Evolutionary conservation across 768 basidiomycete species (phyloP).

Genomic region (Pilatotrama ljubarskyi): DNA sequence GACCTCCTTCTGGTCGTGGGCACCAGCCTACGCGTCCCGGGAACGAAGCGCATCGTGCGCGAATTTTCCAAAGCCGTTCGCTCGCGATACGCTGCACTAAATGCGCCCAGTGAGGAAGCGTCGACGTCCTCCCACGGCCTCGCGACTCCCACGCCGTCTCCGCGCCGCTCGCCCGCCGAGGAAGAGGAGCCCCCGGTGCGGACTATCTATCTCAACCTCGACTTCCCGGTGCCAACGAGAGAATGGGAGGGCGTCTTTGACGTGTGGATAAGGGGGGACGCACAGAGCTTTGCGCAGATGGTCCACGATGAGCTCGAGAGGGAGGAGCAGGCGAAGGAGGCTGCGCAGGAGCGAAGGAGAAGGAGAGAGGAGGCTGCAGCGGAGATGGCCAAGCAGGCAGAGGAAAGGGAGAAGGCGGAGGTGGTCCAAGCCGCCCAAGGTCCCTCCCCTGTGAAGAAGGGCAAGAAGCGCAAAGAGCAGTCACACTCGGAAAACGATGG

Average conservation of each 20-base stretch:
- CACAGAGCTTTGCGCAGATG: constrained; percentile 71
- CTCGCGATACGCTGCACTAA: constrained; percentile 43
- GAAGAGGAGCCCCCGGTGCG: constrained; percentile 60
- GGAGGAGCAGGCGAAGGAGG: constrained; percentile 54
- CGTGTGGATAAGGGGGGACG: constrained; percentile 86
- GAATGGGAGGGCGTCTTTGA: constrained; percentile 94
- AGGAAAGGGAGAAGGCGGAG: constrained; percentile 7
- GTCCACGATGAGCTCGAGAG: constrained; percentile 59
- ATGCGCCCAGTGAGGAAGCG: constrained; percentile 32
- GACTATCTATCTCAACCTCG: constrained; percentile 81
- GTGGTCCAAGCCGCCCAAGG: background rate
- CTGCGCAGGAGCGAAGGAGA: constrained; percentile 54
- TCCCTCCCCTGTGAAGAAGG: background rate
- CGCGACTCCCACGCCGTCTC: constrained; percentile 50
- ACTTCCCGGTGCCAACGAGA: constrained; percentile 80
- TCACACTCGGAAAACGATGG: background rate
- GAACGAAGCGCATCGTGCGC: constrained; percentile 88
- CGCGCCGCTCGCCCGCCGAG: constrained; percentile 37
- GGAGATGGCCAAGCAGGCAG: constrained; percentile 15
- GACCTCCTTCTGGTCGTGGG: constrained; percentile 89
- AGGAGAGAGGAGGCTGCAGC: constrained; percentile 51
- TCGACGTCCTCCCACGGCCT: constrained; percentile 28
- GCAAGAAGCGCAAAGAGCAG: constrained; percentile 22
- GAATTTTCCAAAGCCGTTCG: constrained; percentile 82
- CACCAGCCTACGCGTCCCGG: constrained; percentile 85